These are phyloP conservation scores for Mucor irregularis DNA, from an alignment of 371 early-diverging fungal species.

Conservation along the genomic window DNA sequence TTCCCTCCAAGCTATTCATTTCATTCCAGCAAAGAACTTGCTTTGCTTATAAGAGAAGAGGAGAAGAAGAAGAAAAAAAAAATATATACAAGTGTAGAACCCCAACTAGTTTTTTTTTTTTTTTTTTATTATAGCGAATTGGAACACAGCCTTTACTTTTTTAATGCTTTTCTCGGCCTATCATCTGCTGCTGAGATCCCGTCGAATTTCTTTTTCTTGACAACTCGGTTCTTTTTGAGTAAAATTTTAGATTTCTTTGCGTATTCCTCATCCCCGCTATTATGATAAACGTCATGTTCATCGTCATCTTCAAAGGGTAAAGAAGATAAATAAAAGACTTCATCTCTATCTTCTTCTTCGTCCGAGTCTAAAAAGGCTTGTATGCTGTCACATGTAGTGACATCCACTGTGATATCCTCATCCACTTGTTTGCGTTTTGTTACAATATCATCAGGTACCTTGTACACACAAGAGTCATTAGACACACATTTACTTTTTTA, in stretches of 20 bases:
- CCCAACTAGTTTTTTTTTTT: too few species aligned
- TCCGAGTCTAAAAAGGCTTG: constrained; percentile 70
- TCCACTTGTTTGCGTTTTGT: constrained; percentile 52
- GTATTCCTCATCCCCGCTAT: constrained; percentile 17
- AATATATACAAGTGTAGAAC: constrained; percentile 1
- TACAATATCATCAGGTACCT: constrained; percentile 54
- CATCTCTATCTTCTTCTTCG: constrained; percentile 52
- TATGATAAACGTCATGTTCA: not conserved
- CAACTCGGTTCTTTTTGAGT: constrained; percentile 19
- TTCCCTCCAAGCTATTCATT: constrained; percentile 4
- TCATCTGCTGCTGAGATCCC: constrained; percentile 9
- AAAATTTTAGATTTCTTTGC: constrained; percentile 4
- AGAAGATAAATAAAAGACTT: constrained; percentile 36
- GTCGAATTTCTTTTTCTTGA: constrained; percentile 4
- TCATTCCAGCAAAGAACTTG: too few species aligned
- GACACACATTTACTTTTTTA: too few species aligned
- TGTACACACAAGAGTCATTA: too few species aligned
- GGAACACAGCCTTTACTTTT: constrained; percentile 8
- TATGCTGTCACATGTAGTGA: constrained; percentile 64
- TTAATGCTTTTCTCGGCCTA: constrained; percentile 13
- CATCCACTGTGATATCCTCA: constrained; percentile 58
- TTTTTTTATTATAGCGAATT: not conserved
- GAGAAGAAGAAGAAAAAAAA: constrained; percentile 5
- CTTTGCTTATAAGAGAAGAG: not conserved
- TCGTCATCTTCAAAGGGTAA: constrained; percentile 17